Evolutionary conservation across 768 basidiomycete genomes (phyloP), one percentile per base, ranked within the genome.

Genomic region (Hemileccinum impolitum): DNA sequence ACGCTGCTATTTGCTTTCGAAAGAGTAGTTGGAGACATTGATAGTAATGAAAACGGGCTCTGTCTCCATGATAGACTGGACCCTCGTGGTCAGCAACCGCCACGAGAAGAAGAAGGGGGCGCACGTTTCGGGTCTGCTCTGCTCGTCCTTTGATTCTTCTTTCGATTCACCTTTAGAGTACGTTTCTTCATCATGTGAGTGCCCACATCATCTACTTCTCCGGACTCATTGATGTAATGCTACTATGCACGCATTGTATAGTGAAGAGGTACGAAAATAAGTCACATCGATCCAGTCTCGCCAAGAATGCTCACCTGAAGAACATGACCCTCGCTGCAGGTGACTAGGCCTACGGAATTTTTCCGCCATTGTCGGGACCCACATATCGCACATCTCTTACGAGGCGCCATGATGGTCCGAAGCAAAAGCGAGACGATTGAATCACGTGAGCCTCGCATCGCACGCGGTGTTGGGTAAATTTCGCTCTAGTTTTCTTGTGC

Each of bases 261-360:
- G 7, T 47, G 25, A 45, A 28, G 13, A n/a, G n/a, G 26, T 11
- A 8, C 15, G 19, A 21, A 9, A 19, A 44, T 10, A 41, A 28
- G 28, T 35, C 15, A 41, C 35, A 23, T 28, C 26, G 21, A 47
- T 6, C 26, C n/a, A 13, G 13, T 18, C 28, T 10, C n/a, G 23
- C n/a, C 13, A 31, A 50, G 17, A 30, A 50, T 19, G 58, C 70
- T 55, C 63, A 91, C 92, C 78, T 91, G 88, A 26, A 93, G 77
- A 51, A 95, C 80, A 66, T 96, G 94, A 10, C 94, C 94, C 62
- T 96, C 94, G 55, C 84, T 87, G 67, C 94, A 96, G 2, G 85
- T 84, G 37, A 94, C 78, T 37, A 87, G 73, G 1, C 94, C 94
- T 31, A 84, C 87, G 1, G 83, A 77, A 11, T 92, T 90, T 61